A percentile compares a stretch with the other conserved stretches of the same genome.
Conservation (phyloP, 2,329 filamentous ascomycete species). For the Sclerotinia trifoliorum region DNA sequence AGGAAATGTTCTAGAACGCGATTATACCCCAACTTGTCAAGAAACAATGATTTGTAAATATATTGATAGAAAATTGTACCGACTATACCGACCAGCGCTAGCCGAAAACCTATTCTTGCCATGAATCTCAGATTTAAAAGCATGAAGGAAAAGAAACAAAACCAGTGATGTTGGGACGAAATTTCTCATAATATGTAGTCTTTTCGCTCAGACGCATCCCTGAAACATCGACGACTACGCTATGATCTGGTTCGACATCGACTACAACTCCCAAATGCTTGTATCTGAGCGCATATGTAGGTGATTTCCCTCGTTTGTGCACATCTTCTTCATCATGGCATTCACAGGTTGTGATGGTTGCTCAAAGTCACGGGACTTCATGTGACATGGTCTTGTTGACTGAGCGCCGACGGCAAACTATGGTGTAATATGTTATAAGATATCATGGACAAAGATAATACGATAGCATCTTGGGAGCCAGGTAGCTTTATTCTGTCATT, state of each 20-base stretch:
- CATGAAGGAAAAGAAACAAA: neutral
- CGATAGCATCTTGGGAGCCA: neutral
- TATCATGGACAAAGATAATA: neutral
- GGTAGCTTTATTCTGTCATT: neutral
- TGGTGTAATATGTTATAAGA: neutral
- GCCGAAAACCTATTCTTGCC: slow-evolving; percentile 14
- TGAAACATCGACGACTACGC: slow-evolving; percentile 3
- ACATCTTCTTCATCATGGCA: neutral
- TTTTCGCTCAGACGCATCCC: neutral
- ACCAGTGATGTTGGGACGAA: neutral
- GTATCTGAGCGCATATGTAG: neutral
- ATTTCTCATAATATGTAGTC: neutral
- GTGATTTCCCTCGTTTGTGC: neutral
- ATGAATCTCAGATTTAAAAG: slow-evolving; percentile 4
- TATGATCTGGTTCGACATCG: neutral
- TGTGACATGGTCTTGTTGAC: neutral
- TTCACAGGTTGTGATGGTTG: neutral
- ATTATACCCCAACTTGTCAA: slow-evolving; percentile 38
- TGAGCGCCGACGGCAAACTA: neutral
- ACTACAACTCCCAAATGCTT: neutral
- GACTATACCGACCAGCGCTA: slow-evolving; percentile 23
- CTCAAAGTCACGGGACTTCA: neutral
- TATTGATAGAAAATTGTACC: slow-evolving; percentile 38
- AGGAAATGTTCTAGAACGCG: slow-evolving; percentile 39
- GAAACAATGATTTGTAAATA: slow-evolving; percentile 37